Evolutionary conservation across 177 flowering plant species (phyloP).

Genomic region (Tripterygium wilfordii): DNA sequence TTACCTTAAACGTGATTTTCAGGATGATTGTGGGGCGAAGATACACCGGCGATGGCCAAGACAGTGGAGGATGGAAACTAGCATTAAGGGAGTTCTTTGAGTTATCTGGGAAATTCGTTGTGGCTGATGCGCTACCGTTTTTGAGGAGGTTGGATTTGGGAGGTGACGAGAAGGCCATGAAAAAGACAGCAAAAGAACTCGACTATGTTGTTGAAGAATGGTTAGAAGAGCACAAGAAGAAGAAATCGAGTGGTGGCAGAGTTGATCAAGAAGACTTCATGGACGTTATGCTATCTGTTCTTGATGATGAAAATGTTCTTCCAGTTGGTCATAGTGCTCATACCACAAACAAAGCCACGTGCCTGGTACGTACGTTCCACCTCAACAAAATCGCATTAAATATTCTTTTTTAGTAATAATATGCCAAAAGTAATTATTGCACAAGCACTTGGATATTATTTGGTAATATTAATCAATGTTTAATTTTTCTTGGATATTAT

Average conservation of each 20-base stretch:
- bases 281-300: constrained; percentile 12
- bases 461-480: too few relatives aligned
- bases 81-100: constrained; percentile 6
- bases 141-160: constrained; percentile 15
- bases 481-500: too few relatives aligned
- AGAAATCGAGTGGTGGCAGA: background rate
- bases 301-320: constrained; percentile 4
- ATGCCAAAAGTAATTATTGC: too few relatives aligned
- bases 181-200: constrained; percentile 9
- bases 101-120: constrained; percentile 5
- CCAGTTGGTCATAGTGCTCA: constrained; percentile 11
- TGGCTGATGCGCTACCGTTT: constrained; percentile 12
- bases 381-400: too few relatives aligned
- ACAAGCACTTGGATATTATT: too few relatives aligned
- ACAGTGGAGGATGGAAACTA: background rate
- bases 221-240: constrained; percentile 12
- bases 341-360: constrained; percentile 17
- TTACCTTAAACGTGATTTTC: constrained; percentile 13
- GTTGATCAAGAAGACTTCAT: constrained; percentile 10
- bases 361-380: constrained; percentile 13
- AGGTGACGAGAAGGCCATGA: constrained; percentile 12
- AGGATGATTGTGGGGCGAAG: constrained; percentile 19
- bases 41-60: background rate
- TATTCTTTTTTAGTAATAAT: too few relatives aligned
- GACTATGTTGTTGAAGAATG: constrained; percentile 4